phyloP scores from a whole-genome alignment of 2,329 filamentous ascomycete species.

The Parascedosporium putredinis region DNA sequence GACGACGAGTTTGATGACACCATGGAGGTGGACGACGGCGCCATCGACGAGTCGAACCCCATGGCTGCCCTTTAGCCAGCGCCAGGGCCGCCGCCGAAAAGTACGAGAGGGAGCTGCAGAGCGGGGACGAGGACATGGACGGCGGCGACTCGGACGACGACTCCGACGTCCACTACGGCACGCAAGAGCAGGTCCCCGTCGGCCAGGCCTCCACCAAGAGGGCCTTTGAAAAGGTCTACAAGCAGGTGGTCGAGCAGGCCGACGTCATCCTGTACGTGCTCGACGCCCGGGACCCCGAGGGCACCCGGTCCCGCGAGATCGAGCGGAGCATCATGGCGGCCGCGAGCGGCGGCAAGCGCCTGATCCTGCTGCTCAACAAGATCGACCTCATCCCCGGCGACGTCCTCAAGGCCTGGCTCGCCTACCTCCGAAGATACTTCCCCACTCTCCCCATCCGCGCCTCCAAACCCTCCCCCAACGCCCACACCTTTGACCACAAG shows the following conservation, averaged over 20 bases:
- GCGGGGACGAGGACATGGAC: conserved; percentile 47
- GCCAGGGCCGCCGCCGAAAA: conserved; percentile 67
- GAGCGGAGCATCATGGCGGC: conserved; percentile 89
- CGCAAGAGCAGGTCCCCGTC: conserved; percentile 37
- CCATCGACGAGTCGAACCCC: conserved; percentile 64
- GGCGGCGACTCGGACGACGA: conserved; percentile 29
- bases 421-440: conserved; percentile 78
- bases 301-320: conserved; percentile 80
- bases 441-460: conserved; percentile 84
- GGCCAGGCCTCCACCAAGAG: conserved; percentile 59
- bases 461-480: conserved; percentile 70
- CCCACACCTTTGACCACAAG: conserved; percentile 86
- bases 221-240: conserved; percentile 93
- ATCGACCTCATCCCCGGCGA: conserved; percentile 79
- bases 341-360: conserved; percentile 68
- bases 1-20: conserved; percentile 40
- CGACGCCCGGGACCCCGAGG: conserved; percentile 83
- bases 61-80: conserved; percentile 87
- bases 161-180: conserved; percentile 47
- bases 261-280: conserved; percentile 91
- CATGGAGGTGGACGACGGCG: conserved; percentile 45
- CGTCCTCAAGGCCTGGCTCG: conserved; percentile 75
- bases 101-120: conserved; percentile 57
- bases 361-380: conserved; percentile 92
- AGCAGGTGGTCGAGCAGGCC: conserved; percentile 77